A percentile compares a stretch with the other conserved stretches of the same genome.
These are phyloP conservation scores for Strobilomyces echinocephalus DNA, from an alignment of 768 basidiomycete species.

Conservation along the genomic window DNA sequence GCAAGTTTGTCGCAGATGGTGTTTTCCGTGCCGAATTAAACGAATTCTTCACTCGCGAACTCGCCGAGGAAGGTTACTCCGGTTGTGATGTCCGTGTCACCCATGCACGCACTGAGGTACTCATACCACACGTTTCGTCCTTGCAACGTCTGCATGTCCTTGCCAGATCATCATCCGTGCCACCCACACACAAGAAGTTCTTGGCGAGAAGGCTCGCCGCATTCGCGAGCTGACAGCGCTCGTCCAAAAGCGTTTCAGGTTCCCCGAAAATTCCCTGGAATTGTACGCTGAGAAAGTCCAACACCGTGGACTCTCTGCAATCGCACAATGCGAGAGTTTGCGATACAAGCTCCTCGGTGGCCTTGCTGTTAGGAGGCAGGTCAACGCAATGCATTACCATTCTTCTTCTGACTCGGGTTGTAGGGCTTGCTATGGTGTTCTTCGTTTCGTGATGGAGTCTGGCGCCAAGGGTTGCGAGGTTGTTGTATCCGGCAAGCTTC, in stretches of 20 bases:
- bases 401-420: slow-evolving; percentile 1
- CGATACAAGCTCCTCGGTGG: slow-evolving; percentile 99
- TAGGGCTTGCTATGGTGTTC: slow-evolving; percentile 98
- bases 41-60: slow-evolving; percentile 97
- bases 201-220: slow-evolving; percentile 98
- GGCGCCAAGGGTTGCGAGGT: slow-evolving; percentile 99
- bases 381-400: background rate
- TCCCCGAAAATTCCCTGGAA: slow-evolving; percentile 98
- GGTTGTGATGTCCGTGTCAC: slow-evolving; percentile 99
- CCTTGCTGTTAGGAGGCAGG: slow-evolving; percentile 95
- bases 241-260: slow-evolving; percentile 99
- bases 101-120: slow-evolving; percentile 95
- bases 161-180: slow-evolving; percentile 96
- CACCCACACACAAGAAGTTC: slow-evolving; percentile 97
- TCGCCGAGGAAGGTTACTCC: slow-evolving; percentile 99
- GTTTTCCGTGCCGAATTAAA: slow-evolving; percentile 99
- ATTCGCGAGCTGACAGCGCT: slow-evolving; percentile 98
- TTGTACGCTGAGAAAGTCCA: slow-evolving; percentile 99
- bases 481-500: slow-evolving; percentile 98
- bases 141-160: background rate
- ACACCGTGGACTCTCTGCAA: slow-evolving; percentile 94
- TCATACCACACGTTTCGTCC: background rate
- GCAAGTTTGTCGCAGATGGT: slow-evolving; percentile 98
- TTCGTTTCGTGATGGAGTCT: slow-evolving; percentile 99
- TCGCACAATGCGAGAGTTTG: slow-evolving; percentile 97